Base-by-base conservation (phyloP, 2,329 filamentous ascomycete genomes). In the Sporothrix protearum region DNA sequence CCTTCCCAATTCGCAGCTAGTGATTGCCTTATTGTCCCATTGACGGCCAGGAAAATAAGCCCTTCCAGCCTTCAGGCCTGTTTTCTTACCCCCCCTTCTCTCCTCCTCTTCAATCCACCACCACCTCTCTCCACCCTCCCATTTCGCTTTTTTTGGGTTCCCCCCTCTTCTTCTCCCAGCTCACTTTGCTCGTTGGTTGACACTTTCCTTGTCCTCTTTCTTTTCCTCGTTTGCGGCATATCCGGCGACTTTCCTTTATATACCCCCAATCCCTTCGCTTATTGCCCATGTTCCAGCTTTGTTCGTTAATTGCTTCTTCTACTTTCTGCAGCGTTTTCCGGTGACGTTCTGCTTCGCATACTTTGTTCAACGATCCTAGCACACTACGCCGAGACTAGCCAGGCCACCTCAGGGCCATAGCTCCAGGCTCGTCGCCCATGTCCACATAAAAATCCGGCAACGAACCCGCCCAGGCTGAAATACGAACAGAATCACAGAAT, bases 61-160 rank as follows among this genome's bases (percentile, higher is more conserved):
- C 59, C 57, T 53, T 45, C 25, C 69, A 70, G 57, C 57, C 36
- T 49, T 45, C 39, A 47, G 33, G 51, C 51, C 47, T 22, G 25
- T 33, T 55, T 68, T n/a, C n/a, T 14, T 42, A 42, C 33, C 49
- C 36, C 67, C 68, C 42, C 55, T 45, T 45, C 25, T 45, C 33
- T 28, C 10, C 68, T 59, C n/a, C 36, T 49, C 39, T 19, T 57
- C 42, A 36, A 53, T 64, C 25, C 53, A 49, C 57, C 68, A 42
- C 68, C 68, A 36, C 16, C 22, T 39, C 57, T 64, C 68, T 51
- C 68, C 68, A 61, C 68, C 68, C 57, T 53, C 57, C 68, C 45
- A 70, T 70, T 42, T 70, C 55, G 28, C 25, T n/a, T 71, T 66
- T 36, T n/a, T 71, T 66, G 25, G 59, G 8, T n/a, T n/a, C 47